These are phyloP conservation scores for Angomonas ambiguus DNA, from an alignment of 208 protist species.

Conservation along the genomic window DNA sequence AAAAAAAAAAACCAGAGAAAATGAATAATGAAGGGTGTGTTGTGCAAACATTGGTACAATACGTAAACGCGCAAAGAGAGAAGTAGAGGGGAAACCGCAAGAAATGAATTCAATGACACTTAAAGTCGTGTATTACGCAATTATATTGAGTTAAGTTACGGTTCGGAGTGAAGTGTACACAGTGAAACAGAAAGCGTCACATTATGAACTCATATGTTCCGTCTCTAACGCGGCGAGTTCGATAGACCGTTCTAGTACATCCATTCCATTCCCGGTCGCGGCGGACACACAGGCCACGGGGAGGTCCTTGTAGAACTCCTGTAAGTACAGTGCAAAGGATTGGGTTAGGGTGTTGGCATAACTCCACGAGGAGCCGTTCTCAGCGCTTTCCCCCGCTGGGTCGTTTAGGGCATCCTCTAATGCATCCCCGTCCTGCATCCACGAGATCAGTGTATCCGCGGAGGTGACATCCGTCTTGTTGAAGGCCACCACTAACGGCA, in stretches of 20 bases:
- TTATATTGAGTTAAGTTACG: no score
- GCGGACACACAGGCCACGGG: constrained; percentile 91
- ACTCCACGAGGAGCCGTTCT: constrained; percentile 14
- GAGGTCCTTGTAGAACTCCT: constrained; percentile 96
- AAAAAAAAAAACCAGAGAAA: constrained; percentile 11
- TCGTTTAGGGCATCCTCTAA: constrained; percentile 72
- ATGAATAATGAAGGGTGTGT: background rate
- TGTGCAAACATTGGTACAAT: background rate
- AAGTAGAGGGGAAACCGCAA: background rate
- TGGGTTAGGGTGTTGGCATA: constrained; percentile 91
- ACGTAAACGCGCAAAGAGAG: background rate
- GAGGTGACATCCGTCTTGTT: constrained; percentile 97
- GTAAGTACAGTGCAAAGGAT: constrained; percentile 96
- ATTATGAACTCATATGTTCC: constrained; percentile 27
- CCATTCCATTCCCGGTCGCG: constrained; percentile 87
- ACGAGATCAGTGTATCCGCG: constrained; percentile 77
- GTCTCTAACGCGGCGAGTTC: constrained; percentile 73
- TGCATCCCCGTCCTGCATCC: constrained; percentile 94
- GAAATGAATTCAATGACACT: no score
- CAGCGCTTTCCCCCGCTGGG: background rate
- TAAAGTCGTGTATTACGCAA: no score
- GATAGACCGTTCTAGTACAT: constrained; percentile 81
- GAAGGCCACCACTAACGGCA: constrained; percentile 98
- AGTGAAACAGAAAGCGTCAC: no score
- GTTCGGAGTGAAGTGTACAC: no score